A percentile compares a stretch with the other conserved stretches of the same genome.
phyloP scores from a whole-genome alignment of 2,329 filamentous ascomycete species.

The Pseudocercospora fuligena region DNA sequence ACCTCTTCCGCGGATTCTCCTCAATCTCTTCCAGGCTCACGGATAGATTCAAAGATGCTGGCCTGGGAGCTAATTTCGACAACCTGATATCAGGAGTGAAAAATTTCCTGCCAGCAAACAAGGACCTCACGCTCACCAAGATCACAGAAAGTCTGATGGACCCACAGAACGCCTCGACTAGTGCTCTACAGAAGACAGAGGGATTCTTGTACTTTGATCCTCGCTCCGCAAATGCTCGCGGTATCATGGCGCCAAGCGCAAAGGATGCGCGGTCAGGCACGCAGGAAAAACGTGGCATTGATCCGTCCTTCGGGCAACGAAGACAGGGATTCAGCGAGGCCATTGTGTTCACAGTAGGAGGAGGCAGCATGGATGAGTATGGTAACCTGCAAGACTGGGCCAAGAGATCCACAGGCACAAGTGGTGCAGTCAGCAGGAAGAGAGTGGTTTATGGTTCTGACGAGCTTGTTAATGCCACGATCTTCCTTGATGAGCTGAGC shows the following conservation, averaged over 20 bases:
- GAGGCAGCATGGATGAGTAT: conserved; percentile 98
- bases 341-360: conserved; percentile 62
- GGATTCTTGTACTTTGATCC: conserved; percentile 98
- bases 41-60: conserved; percentile 90
- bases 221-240: conserved; percentile 86
- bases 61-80: conserved; percentile 85
- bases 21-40: conserved; percentile 90
- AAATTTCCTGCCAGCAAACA: conserved; percentile 95
- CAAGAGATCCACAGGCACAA: conserved; percentile 66
- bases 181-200: conserved; percentile 94
- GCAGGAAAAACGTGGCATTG: conserved; percentile 43
- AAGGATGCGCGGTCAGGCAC: conserved; percentile 38
- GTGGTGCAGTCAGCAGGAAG: conserved; percentile 66
- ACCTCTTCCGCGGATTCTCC: conserved; percentile 91
- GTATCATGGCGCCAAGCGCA: conserved; percentile 84
- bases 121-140: conserved; percentile 94
- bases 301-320: conserved; percentile 32
- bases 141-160: conserved; percentile 99
- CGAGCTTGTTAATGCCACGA: conserved; percentile 67
- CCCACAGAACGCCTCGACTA: conserved; percentile 83
- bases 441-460: conserved; percentile 95
- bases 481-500: conserved; percentile 65
- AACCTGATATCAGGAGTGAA: conserved; percentile 94
- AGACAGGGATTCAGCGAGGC: conserved; percentile 47
- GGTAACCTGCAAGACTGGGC: conserved; percentile 98